Conservation (phyloP, 108 stramenopile genomes). For the Nitzschia sp. region DNA sequence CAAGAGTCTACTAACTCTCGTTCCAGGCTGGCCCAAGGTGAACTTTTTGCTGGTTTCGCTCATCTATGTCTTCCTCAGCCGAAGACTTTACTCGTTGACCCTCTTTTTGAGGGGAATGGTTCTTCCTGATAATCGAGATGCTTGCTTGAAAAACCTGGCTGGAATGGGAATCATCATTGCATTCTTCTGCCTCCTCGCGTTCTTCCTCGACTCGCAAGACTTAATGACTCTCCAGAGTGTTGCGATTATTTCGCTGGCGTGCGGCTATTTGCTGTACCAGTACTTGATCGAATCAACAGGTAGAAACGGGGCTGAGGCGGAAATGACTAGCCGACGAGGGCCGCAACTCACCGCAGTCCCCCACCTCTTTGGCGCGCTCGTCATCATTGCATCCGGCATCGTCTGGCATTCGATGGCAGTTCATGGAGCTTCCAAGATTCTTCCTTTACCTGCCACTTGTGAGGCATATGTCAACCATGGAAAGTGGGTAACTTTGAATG, state of each 20-base stretch:
- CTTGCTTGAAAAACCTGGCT: conserved; percentile 51
- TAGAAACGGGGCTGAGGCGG: background rate
- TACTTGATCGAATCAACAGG: conserved; percentile 45
- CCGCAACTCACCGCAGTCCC: conserved; percentile 11
- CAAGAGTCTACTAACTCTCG: conserved; percentile 70
- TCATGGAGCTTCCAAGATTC: conserved; percentile 55
- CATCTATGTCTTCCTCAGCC: conserved; percentile 58
- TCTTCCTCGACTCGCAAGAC: conserved; percentile 37
- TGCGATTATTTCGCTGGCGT: conserved; percentile 37
- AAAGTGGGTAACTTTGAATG: conserved; percentile 70
- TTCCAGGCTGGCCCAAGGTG: conserved; percentile 81
- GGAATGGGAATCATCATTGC: conserved; percentile 38
- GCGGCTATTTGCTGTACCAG: conserved; percentile 56
- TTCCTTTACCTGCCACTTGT: conserved; percentile 60
- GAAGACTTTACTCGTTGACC: conserved; percentile 69
- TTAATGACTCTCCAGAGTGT: conserved; percentile 34
- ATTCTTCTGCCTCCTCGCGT: conserved; percentile 50
- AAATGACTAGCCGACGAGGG: background rate
- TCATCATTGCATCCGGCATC: conserved; percentile 47
- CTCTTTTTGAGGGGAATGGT: conserved; percentile 69
- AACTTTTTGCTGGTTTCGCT: conserved; percentile 75
- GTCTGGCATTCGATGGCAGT: conserved; percentile 65
- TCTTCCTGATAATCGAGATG: conserved; percentile 61
- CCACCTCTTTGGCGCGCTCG: conserved; percentile 43
- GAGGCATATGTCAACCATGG: conserved; percentile 64